Evolutionary conservation across 768 basidiomycete genomes (phyloP).

Genomic region (Strobilomyces echinocephalus): DNA sequence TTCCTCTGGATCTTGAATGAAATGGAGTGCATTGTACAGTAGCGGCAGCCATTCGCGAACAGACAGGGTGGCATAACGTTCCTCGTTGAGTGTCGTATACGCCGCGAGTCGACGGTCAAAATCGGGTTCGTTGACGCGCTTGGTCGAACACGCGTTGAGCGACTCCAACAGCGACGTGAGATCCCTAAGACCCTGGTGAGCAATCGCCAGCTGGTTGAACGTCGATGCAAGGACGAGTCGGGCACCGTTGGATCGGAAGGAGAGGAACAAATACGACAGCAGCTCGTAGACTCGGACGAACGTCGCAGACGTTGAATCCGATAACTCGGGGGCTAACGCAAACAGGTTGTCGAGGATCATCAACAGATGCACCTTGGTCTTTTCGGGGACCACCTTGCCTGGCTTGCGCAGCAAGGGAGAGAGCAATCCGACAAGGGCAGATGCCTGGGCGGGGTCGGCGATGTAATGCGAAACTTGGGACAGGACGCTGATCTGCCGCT

Average conservation of each 20-base stretch:
- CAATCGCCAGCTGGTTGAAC: conserved; percentile 48
- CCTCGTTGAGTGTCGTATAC: conserved; percentile 72
- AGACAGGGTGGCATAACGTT: conserved; percentile 45
- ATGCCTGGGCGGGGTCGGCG: conserved; percentile 64
- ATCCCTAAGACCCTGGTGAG: conserved; percentile 38
- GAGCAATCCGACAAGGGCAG: conserved; percentile 66
- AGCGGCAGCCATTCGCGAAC: conserved; percentile 73
- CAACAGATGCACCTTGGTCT: conserved; percentile 77
- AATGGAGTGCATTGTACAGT: conserved; percentile 77
- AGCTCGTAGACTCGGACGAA: conserved; percentile 55
- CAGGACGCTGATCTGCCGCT: conserved; percentile 78
- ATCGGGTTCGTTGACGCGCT: conserved; percentile 86
- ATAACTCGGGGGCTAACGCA: conserved; percentile 60
- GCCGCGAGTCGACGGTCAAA: conserved; percentile 81
- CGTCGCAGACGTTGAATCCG: conserved; percentile 37
- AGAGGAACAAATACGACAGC: conserved; percentile 75
- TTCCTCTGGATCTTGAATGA: conserved; percentile 86
- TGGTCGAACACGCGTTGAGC: conserved; percentile 82
- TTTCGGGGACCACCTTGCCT: conserved; percentile 73
- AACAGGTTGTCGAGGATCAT: conserved; percentile 64
- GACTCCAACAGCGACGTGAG: conserved; percentile 55
- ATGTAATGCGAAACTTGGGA: conserved; percentile 76
- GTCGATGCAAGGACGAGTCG: conserved; percentile 65
- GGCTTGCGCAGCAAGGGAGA: conserved; percentile 77
- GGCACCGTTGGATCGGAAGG: conserved; percentile 64